Evolutionary conservation across 805 yeast species (phyloP).

Genomic region (Candida gorgasii): DNA sequence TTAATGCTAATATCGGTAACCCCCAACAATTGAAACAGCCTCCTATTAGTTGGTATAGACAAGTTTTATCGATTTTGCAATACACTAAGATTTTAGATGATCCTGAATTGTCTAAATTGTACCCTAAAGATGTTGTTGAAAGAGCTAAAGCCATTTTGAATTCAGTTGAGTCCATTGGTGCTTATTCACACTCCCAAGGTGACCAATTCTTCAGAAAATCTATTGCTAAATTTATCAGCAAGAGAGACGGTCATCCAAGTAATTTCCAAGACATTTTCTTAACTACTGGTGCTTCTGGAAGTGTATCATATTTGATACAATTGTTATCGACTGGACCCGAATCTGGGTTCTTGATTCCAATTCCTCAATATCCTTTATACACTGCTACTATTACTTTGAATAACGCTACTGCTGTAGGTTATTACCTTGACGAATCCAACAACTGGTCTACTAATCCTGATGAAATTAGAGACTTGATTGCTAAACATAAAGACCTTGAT

Average conservation of each 20-base stretch:
- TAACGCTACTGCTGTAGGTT: conserved; percentile 81
- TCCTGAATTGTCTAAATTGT: conserved; percentile 25
- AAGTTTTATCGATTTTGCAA: conserved; percentile 82
- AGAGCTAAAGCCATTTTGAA: conserved; percentile 66
- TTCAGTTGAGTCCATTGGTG: conserved; percentile 83
- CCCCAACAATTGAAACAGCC: conserved; percentile 96
- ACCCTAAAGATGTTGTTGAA: conserved; percentile 67
- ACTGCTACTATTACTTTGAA: conserved; percentile 91
- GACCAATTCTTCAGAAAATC: conserved; percentile 67
- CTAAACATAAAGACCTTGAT: conserved; percentile 55
- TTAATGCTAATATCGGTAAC: conserved; percentile 93
- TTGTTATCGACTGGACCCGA: conserved; percentile 65
- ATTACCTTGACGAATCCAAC: conserved; percentile 75
- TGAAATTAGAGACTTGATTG: conserved; percentile 58
- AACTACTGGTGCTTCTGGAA: conserved; percentile 94
- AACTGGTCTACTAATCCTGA: conserved; percentile 82
- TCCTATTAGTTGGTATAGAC: conserved; percentile 94
- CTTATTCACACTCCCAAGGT: conserved; percentile 94
- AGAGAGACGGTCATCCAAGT: conserved; percentile 65
- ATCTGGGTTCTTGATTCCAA: conserved; percentile 86
- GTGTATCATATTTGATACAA: conserved; percentile 77
- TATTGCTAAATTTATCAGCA: conserved; percentile 76
- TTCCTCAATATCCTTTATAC: conserved; percentile 97
- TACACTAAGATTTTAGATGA: conserved; percentile 65
- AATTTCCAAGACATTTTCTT: conserved; percentile 74